phyloP scores from a whole-genome alignment of 202 grass and related monocot genomes.

The Dendrocalamus latiflorus region DNA sequence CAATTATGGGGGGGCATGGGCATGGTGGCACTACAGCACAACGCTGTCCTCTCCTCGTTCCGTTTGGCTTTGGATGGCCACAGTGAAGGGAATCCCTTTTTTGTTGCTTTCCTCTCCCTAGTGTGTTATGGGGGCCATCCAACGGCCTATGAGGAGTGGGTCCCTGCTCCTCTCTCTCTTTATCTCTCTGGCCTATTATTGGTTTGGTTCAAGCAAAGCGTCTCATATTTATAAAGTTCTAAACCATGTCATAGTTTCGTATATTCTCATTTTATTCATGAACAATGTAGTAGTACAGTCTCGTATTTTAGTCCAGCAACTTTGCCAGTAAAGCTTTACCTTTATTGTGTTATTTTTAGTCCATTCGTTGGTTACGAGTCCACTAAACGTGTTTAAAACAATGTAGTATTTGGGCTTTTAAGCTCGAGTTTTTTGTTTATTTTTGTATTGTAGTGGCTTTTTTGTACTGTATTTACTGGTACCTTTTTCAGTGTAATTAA shows the following conservation, averaged over 20 bases:
- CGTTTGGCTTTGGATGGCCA: no score
- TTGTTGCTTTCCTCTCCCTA: no score
- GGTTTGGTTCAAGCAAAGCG: background rate
- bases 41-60: background rate
- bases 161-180: no score
- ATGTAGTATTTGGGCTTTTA: no score
- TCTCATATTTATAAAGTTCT: background rate
- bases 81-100: no score
- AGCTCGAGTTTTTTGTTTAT: no score
- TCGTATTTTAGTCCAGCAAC: background rate
- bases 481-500: no score
- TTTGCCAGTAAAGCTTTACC: background rate
- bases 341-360: background rate
- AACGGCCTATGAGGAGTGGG: background rate
- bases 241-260: background rate
- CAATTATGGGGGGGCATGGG: background rate
- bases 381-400: no score
- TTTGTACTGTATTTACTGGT: fast-evolving
- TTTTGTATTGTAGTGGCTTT: no score
- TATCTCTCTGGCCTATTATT: background rate
- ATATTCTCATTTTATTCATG: background rate
- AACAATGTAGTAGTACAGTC: background rate
- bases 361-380: no score
- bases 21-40: background rate
- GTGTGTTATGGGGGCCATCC: background rate